Conservation (phyloP, 2,329 filamentous ascomycete genomes). For the Cytospora piceicola region DNA sequence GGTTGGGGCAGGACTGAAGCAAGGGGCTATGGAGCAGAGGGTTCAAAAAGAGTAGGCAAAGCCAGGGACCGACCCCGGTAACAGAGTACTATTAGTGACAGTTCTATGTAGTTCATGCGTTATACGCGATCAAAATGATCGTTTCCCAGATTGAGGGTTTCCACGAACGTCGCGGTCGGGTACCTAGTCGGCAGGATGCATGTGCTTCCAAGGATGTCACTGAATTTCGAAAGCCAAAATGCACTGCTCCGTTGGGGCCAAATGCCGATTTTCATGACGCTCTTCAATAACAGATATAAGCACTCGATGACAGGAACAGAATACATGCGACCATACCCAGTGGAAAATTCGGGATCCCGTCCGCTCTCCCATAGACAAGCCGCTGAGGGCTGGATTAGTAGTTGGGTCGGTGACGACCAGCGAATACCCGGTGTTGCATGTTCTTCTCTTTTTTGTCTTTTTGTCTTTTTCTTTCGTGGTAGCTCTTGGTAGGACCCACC, state of each 20-base stretch:
- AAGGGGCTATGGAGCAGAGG: too few relatives aligned
- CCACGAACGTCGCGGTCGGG: too few relatives aligned
- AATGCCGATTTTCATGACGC: neutral
- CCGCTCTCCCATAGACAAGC: constrained; percentile 2
- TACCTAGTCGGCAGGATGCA: too few relatives aligned
- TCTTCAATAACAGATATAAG: neutral
- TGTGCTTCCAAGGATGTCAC: neutral
- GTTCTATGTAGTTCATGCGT: too few relatives aligned
- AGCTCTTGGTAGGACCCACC: too few relatives aligned
- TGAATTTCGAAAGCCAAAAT: neutral
- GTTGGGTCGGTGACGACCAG: neutral
- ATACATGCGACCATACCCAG: constrained; percentile 3
- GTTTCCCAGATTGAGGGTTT: too few relatives aligned
- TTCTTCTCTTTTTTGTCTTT: constrained; percentile 11
- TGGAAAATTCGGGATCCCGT: constrained; percentile 4
- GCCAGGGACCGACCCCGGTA: too few relatives aligned
- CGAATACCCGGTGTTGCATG: constrained; percentile 24
- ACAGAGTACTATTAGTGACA: too few relatives aligned
- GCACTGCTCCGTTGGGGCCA: neutral
- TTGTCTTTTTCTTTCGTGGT: constrained; percentile 18
- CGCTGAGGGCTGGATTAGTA: constrained; percentile 4
- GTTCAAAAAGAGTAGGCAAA: too few relatives aligned
- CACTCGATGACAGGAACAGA: neutral
- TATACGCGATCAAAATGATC: too few relatives aligned
- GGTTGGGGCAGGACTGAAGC: too few relatives aligned